A percentile compares a stretch with the other conserved stretches of the same genome.
Evolutionary conservation across 176 grass and related monocot species (phyloP).

Genomic region (Carex scoparia): DNA sequence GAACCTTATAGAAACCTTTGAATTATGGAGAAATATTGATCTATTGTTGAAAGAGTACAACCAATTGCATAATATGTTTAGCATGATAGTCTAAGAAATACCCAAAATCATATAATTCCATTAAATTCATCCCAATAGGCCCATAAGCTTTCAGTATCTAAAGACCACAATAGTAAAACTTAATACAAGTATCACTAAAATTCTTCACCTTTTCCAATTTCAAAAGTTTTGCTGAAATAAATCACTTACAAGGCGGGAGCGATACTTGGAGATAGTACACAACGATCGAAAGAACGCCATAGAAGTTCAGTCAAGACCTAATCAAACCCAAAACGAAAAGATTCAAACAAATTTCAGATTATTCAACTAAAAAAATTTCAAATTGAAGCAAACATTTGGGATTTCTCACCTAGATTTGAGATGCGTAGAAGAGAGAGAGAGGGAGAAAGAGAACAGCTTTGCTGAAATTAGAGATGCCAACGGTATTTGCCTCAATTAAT

Average conservation of each 20-base stretch:
- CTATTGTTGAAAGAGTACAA: too few species aligned
- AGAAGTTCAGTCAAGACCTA: constrained; percentile 16
- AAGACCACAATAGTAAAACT: not conserved
- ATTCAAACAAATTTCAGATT: not conserved
- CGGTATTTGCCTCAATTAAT: not conserved
- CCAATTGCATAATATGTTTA: too few species aligned
- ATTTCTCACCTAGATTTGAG: not conserved
- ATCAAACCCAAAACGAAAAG: not conserved
- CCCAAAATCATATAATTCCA: too few species aligned
- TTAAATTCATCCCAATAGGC: not conserved
- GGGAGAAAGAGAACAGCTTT: not conserved
- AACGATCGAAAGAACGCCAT: constrained; percentile 78
- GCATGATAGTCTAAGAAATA: too few species aligned
- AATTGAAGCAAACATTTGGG: not conserved
- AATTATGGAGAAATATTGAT: too few species aligned
- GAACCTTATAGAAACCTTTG: too few species aligned
- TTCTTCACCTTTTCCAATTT: not conserved
- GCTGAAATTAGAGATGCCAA: constrained; percentile 12
- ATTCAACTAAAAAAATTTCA: not conserved
- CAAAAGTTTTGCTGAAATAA: not conserved
- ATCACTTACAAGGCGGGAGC: constrained; percentile 60
- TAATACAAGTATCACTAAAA: not conserved
- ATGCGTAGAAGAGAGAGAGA: not conserved
- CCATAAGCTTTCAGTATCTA: not conserved
- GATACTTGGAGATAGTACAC: constrained; percentile 50